These are phyloP conservation scores for Yamadazyma triangularis DNA, from an alignment of 1,139 yeast genomes.

Conservation along the genomic window DNA sequence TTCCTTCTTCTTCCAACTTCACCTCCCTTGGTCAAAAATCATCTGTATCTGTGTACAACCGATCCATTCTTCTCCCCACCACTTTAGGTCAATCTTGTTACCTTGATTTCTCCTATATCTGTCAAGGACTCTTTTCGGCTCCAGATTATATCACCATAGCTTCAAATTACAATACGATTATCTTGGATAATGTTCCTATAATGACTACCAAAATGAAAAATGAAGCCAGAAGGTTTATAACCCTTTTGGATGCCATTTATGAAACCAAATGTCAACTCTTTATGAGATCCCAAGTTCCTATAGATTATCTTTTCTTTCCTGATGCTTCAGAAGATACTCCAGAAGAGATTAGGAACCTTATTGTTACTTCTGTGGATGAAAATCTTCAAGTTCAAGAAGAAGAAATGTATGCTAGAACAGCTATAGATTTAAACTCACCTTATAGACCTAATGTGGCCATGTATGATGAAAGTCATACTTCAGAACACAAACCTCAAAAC, in stretches of 20 bases:
- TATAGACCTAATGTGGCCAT: slow-evolving; percentile 67
- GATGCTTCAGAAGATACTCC: slow-evolving; percentile 25
- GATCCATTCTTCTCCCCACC: slow-evolving; percentile 45
- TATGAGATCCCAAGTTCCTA: slow-evolving; percentile 44
- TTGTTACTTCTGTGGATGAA: slow-evolving; percentile 15
- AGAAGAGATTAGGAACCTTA: slow-evolving; percentile 11
- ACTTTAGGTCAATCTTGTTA: slow-evolving; percentile 40
- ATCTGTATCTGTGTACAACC: slow-evolving; percentile 48
- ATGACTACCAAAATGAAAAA: slow-evolving; percentile 56
- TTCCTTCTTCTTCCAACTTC: slow-evolving; percentile 3
- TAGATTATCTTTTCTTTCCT: slow-evolving; percentile 59
- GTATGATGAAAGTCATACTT: slow-evolving; percentile 44
- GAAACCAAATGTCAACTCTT: slow-evolving; percentile 61
- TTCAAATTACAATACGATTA: slow-evolving; percentile 50
- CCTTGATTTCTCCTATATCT: slow-evolving; percentile 51
- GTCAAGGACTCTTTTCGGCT: slow-evolving; percentile 56
- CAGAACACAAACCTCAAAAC: no score
- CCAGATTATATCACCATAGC: slow-evolving; percentile 70
- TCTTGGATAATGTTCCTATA: slow-evolving; percentile 60
- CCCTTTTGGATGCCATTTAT: slow-evolving; percentile 63
- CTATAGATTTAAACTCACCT: slow-evolving; percentile 56
- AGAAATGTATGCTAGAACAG: slow-evolving; percentile 66
- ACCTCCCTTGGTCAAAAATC: slow-evolving; percentile 19
- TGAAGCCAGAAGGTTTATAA: slow-evolving; percentile 66
- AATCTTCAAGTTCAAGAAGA: slow-evolving; percentile 52